Evolutionary conservation across 345 rosid species (phyloP), one percentile per base, ranked within the genome.

Genomic region (Raphanus raphanistrum): DNA sequence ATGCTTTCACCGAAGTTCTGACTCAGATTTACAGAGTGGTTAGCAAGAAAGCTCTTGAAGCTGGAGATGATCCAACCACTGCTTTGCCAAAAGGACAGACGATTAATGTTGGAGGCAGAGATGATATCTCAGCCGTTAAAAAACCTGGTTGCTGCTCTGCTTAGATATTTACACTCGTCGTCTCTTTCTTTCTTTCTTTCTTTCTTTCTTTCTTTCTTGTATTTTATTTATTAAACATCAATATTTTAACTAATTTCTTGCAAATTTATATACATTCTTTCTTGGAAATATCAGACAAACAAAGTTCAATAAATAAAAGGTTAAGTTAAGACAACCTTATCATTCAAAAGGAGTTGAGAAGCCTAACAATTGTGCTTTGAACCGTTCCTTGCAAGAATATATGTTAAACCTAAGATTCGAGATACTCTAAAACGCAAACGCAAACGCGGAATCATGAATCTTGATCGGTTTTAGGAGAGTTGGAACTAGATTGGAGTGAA

Each of bases 401-500:
- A 43, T 43, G 5, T 12, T 43, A 43, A 48, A 13, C 55, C 55
- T 48, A 48, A 48, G 17, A n/a, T 1, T 48, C 16, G 55, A n/a
- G 55, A 43, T 48, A 48, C 55, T 48, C 55, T 48, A 1, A 21
- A 21, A 21, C 21, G 21, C 6, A 45, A 45, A 45, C 52, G 52
- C 52, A 1, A 15, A 48, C 16, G 17, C 55, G 55, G 55, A 48
- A 48, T 48, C 55, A 48, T 48, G n/a, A 4, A 4, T 48, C 55
- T 48, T 48, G 17, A n/a, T 48, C 55, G 71, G 32, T 26, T 54
- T 7, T 32, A 28, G 71, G 67, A 10, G 16, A 16, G 35, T 83
- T 73, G 8, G 84, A 61, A 58, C 61, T 27, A 3, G 84, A 43
- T 57, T 82, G 86, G 71, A 83, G 78, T 1, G 97, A 92, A 66